Evolutionary conservation across 768 basidiomycete species (phyloP), one percentile per base, ranked within the genome.

Genomic region (Nidula microcarpa): DNA sequence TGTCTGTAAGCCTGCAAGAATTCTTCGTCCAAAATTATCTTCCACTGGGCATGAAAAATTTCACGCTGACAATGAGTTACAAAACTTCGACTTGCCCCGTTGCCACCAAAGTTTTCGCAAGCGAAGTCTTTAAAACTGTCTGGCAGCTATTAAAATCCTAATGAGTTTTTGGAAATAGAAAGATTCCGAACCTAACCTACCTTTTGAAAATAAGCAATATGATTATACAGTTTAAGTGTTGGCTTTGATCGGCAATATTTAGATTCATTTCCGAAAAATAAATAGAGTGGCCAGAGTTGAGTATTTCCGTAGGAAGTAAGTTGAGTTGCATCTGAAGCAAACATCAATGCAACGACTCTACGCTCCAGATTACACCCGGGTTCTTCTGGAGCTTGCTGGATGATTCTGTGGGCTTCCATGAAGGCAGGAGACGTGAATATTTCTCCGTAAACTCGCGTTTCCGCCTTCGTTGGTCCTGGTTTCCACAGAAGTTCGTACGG

Each of bases 281-380:
- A 37, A 47, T 78, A 79, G 0, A 73, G 50, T 0, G 76, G 77
- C 77, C 74, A 78, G 1, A 71, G 55, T 10, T 55, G 53, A 0
- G 69, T 67, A 13, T 54, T 66, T 0, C 74, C 71, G 55, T 74
- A 67, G 53, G 43, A 48, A 2, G 57, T 49, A 10, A 65, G 50
- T n/a, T 57, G 59, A 1, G 62, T 65, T 23, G 60, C 34, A 45
- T 65, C 62, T 1, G 64, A 63, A 53, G 55, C 61, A 13, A 57
- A 23, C 51, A 63, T 52, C 1, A 65, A 16, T 0, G 49, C 54
- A 4, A 56, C 54, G 3, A 62, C 55, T 1, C 53, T 56, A 10
- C 34, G 30, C n/a, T 62, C 66, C 0, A 63, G 50, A 9, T 54
- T 48, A 36, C 59, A 61, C 18, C 35, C 52, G 5, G 47, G 50